A percentile compares a stretch with the other conserved stretches of the same genome.
Evolutionary conservation across 345 rosid species (phyloP).

Genomic region (Eucalyptus virginea): DNA sequence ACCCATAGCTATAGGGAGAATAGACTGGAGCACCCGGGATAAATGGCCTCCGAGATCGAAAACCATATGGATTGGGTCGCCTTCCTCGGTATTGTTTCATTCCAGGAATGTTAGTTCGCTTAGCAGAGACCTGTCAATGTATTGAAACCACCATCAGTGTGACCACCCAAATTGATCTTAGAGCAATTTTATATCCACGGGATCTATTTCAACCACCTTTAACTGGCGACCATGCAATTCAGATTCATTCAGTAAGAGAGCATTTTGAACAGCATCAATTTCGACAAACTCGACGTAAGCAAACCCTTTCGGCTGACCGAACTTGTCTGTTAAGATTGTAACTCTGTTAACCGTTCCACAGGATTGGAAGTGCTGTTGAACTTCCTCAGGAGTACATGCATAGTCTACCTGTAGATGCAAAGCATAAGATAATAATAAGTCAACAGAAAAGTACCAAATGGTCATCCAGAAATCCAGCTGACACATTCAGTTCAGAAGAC

Average conservation of each 20-base stretch:
- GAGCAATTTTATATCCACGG: background rate
- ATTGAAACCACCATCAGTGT: background rate
- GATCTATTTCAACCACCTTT: constrained; percentile 34
- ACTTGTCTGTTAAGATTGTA: constrained; percentile 97
- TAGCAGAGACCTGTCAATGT: constrained; percentile 72
- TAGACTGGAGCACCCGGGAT: constrained; percentile 55
- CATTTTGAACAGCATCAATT: constrained; percentile 88
- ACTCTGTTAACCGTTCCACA: constrained; percentile 98
- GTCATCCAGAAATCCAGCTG: background rate
- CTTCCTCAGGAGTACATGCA: constrained; percentile 96
- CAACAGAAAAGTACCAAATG: background rate
- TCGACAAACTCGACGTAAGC: constrained; percentile 98
- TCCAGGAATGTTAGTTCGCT: constrained; percentile 94
- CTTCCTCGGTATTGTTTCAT: constrained; percentile 94
- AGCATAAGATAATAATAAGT: background rate
- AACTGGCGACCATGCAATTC: constrained; percentile 96
- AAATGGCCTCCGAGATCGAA: constrained; percentile 81
- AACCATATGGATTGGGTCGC: constrained; percentile 45
- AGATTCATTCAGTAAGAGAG: constrained; percentile 85
- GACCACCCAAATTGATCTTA: background rate
- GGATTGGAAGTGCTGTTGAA: constrained; percentile 97
- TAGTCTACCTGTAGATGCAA: constrained; percentile 66
- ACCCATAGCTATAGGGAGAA: constrained; percentile 79
- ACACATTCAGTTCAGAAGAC: background rate
- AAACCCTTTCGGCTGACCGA: constrained; percentile 98